phyloP scores from a whole-genome alignment of 495 filamentous ascomycete species.

The Cercophora scortea region DNA sequence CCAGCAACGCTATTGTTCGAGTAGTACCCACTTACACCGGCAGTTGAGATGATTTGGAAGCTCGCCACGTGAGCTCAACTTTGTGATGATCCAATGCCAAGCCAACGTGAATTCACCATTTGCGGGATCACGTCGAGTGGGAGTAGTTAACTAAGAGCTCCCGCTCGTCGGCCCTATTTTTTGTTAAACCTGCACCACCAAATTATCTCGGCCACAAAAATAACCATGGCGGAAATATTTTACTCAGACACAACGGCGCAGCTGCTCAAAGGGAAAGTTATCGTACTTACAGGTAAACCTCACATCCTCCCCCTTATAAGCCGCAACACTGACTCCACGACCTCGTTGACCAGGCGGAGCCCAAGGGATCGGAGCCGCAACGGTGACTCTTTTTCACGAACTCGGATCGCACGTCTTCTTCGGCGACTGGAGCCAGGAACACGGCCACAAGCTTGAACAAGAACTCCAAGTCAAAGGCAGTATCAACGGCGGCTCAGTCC shows the following conservation, averaged over 20 bases:
- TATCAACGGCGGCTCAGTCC: not conserved
- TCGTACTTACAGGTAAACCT: constrained; percentile 11
- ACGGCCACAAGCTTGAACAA: constrained; percentile 3
- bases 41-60: too few relatives aligned
- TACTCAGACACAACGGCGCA: constrained; percentile 2
- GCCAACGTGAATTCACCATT: too few relatives aligned
- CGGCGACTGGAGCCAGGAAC: constrained; percentile 12
- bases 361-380: constrained; percentile 23
- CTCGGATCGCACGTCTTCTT: constrained; percentile 17
- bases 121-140: too few relatives aligned
- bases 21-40: too few relatives aligned
- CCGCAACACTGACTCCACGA: not conserved
- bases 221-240: constrained; percentile 11
- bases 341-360: constrained; percentile 10
- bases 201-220: not conserved
- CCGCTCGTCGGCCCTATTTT: too few relatives aligned
- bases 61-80: too few relatives aligned
- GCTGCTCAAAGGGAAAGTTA: constrained; percentile 2
- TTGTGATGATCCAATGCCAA: too few relatives aligned
- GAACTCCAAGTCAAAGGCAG: not conserved
- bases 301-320: not conserved
- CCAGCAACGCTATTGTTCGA: too few relatives aligned
- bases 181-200: not conserved
- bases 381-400: constrained; percentile 9
- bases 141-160: too few relatives aligned